These are phyloP conservation scores for Saussurea involucrata DNA, from an alignment of 129 eudicot genomes.

Conservation along the genomic window DNA sequence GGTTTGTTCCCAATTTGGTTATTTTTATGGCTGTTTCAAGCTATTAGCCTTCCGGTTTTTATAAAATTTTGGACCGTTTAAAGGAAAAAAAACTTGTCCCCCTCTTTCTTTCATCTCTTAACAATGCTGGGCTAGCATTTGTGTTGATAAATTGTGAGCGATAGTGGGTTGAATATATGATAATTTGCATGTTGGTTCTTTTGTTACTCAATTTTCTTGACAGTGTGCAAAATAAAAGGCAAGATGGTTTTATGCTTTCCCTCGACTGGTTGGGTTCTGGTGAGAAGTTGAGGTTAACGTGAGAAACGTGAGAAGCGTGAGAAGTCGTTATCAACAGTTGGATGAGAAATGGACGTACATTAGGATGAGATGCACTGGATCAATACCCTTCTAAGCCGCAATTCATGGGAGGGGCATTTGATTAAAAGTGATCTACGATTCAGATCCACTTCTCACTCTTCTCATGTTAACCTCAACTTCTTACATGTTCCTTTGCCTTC, in stretches of 20 bases:
- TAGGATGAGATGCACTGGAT: too few species aligned
- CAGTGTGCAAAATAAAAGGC: slow-evolving; percentile 1
- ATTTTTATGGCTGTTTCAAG: neutral
- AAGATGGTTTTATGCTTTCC: slow-evolving; percentile 72
- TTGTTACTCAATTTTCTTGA: neutral
- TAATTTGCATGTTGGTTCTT: neutral
- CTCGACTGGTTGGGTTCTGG: too few species aligned
- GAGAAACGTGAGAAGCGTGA: too few species aligned
- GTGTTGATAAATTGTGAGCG: neutral
- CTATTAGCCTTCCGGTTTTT: neutral
- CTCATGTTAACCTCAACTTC: too few species aligned
- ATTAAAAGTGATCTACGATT: too few species aligned
- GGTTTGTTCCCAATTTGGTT: neutral
- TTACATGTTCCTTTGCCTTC: too few species aligned
- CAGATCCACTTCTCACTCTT: too few species aligned
- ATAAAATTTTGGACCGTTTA: neutral
- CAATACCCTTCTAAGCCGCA: too few species aligned
- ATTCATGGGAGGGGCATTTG: too few species aligned
- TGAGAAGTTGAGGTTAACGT: too few species aligned
- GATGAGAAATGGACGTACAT: too few species aligned
- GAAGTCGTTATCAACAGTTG: too few species aligned
- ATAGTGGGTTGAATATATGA: neutral
- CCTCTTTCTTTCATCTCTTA: neutral
- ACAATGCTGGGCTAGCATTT: neutral
- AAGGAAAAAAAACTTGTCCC: neutral